Evolutionary conservation across 2,329 filamentous ascomycete species (phyloP).

Genomic region (Epichloe brachyelytri): DNA sequence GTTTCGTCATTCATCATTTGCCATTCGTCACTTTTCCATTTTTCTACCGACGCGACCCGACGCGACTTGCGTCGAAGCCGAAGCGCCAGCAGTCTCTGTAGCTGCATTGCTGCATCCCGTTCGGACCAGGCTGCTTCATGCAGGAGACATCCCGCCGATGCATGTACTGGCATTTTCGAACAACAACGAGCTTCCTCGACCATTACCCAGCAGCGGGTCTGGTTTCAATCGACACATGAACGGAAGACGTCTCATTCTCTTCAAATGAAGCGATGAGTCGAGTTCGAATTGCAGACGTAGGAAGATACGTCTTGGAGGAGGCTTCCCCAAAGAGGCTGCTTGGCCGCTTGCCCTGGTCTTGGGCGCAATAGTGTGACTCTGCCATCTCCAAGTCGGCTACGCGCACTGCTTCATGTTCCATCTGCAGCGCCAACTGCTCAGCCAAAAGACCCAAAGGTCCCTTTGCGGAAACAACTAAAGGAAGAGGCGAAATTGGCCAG

Average conservation of each 20-base stretch:
- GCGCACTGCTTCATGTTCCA: not conserved
- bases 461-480: slow-evolving; percentile 60
- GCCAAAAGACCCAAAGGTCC: slow-evolving; percentile 21
- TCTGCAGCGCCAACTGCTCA: slow-evolving; percentile 9
- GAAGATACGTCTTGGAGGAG: slow-evolving; percentile 4
- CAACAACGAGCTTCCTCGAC: not conserved
- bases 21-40: not conserved
- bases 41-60: not conserved
- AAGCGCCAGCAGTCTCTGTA: not conserved
- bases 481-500: slow-evolving; percentile 56
- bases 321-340: slow-evolving; percentile 3
- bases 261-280: slow-evolving; percentile 1
- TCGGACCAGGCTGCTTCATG: not conserved
- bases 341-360: not conserved
- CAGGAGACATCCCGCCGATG: not conserved
- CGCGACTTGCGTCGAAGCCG: not conserved
- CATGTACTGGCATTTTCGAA: not conserved
- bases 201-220: not conserved
- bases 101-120: not conserved
- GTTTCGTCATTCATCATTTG: not conserved
- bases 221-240: not conserved
- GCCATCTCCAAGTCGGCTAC: not conserved
- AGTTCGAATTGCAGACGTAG: slow-evolving; percentile 1
- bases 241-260: not conserved
- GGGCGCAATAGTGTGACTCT: not conserved